Conservation (phyloP, 148 eudicot species). For the Nyssa sinensis region DNA sequence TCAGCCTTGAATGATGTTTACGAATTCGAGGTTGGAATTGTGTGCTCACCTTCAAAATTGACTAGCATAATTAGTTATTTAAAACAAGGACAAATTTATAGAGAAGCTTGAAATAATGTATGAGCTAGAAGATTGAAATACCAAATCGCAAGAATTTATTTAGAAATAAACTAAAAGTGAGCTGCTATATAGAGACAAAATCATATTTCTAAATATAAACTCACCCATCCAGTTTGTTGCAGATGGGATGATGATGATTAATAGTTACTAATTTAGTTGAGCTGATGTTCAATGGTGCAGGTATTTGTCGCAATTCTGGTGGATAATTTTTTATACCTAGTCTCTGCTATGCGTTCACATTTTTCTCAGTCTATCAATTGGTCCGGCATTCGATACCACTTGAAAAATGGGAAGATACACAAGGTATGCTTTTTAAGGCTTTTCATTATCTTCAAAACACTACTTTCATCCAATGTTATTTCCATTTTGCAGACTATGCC, state of each 20-base stretch:
- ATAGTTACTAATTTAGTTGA: neutral
- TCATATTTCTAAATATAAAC: neutral
- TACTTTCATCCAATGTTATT: neutral
- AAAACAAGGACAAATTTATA: neutral
- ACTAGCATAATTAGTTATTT: neutral
- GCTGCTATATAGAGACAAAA: neutral
- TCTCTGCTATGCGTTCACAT: conserved; percentile 82
- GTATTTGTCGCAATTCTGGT: conserved; percentile 92
- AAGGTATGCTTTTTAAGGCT: conserved; percentile 45
- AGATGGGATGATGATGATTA: neutral
- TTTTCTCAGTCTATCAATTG: conserved; percentile 85
- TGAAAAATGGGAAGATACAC: conserved; percentile 80
- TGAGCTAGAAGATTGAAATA: neutral
- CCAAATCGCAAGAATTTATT: neutral
- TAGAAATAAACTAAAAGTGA: neutral
- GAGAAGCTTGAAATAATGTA: neutral
- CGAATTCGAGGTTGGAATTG: neutral
- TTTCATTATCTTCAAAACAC: neutral
- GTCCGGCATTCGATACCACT: conserved; percentile 94
- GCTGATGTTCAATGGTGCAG: conserved; percentile 41
- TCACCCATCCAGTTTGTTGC: neutral
- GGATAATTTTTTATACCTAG: conserved; percentile 82
- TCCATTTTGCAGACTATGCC: neutral
- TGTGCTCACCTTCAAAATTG: neutral
- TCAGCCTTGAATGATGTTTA: neutral